Conservation (phyloP, 345 rosid species). For the Schrenkiella parvula region DNA sequence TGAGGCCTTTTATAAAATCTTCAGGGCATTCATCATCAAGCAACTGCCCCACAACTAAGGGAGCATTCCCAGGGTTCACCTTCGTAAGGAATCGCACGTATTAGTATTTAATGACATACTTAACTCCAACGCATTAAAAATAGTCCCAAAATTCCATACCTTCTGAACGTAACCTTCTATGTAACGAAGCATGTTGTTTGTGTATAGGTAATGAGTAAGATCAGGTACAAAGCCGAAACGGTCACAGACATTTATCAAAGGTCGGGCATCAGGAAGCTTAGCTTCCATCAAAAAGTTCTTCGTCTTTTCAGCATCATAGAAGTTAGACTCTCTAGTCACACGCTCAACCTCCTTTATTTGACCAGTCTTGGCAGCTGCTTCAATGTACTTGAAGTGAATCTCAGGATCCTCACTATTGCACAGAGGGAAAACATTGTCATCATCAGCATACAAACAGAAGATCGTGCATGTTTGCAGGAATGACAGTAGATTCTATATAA, state of each 20-base stretch:
- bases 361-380: slow-evolving; percentile 95
- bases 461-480: slow-evolving; percentile 17
- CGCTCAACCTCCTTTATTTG: slow-evolving; percentile 99
- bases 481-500: not conserved
- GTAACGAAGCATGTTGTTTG: slow-evolving; percentile 91
- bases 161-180: slow-evolving; percentile 99
- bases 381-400: slow-evolving; percentile 96
- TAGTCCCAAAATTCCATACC: slow-evolving; percentile 40
- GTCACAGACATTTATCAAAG: slow-evolving; percentile 95
- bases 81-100: slow-evolving; percentile 25
- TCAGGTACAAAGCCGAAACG: slow-evolving; percentile 98
- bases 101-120: not conserved
- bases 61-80: slow-evolving; percentile 99
- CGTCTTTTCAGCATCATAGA: slow-evolving; percentile 93
- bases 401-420: slow-evolving; percentile 94
- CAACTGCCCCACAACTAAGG: slow-evolving; percentile 85
- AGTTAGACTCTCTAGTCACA: slow-evolving; percentile 94
- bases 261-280: slow-evolving; percentile 99
- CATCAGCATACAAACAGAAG: not conserved
- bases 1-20: slow-evolving; percentile 97
- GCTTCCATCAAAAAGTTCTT: slow-evolving; percentile 99
- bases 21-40: slow-evolving; percentile 99
- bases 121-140: not conserved
- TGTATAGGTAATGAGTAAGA: slow-evolving; percentile 93
- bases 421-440: slow-evolving; percentile 12